Evolutionary conservation across 768 basidiomycete genomes (phyloP), one percentile per base, ranked within the genome.

Genomic region (Hypsizygus marmoreus): DNA sequence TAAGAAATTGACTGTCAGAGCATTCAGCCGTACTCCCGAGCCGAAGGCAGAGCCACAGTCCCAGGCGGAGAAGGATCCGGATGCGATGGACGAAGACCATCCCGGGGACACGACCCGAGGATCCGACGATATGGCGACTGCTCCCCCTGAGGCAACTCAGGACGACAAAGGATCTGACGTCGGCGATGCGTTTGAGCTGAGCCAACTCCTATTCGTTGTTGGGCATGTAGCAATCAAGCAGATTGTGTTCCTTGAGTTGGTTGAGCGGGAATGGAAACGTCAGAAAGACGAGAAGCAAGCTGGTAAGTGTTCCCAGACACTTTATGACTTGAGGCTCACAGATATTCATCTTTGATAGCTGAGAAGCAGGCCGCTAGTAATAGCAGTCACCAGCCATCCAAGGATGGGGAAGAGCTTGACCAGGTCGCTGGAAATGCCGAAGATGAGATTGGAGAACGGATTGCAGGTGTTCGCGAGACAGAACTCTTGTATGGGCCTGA

Each of bases 211-310:
- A 20, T 98, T 98, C 61, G 80, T 92, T 29, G 93, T 97, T 14
- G 97, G 97, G 0, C 97, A 98, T 63, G 89, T 95, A 22, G 93
- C 95, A 9, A 91, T 98, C 69, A 98, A 97, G 65, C 95, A 99
- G 38, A 91, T 97, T 46, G 94, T 95, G 12, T 97, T 91, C 59
- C 79, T 99, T 14, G 97, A 99, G 63, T 75, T 97, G 38, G 87
- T 97, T 16, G 97, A 99, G 64, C 73, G 95, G 26, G 95, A 99
- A 61, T 89, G 91, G 82, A 99, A 99, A 70, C 73, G 95, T 8
- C 87, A 95, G 65, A 97, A 97, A 69, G 94, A 97, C 49, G 91
- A 90, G 60, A 86, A 82, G 51, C 82, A 85, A 16, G 73, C 84
- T 46, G 86, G 94, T 91, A 54, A 29, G 81, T 64, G 10, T 4